Percentiles rank a stretch among this genome's conserved stretches.
These are phyloP conservation scores for Plasmodium sp. DNA, from an alignment of 169 alveolate genomes.

Conservation along the genomic window DNA sequence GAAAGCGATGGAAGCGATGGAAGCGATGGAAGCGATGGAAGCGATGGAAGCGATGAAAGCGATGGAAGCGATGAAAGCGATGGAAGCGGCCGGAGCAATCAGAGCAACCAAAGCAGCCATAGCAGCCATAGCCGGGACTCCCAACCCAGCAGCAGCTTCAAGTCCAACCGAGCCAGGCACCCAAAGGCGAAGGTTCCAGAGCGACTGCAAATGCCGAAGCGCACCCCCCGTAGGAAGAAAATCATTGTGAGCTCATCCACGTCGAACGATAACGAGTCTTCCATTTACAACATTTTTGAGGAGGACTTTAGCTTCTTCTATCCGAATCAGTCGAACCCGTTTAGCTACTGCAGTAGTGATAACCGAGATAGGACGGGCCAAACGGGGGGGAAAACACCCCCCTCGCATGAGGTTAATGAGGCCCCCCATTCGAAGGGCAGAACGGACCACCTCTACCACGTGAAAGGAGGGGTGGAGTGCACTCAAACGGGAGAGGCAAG, in stretches of 20 bases:
- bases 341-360: slow-evolving; percentile 2
- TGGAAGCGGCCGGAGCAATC: neutral
- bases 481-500: neutral
- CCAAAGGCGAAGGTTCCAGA: neutral
- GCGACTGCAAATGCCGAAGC: neutral
- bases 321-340: slow-evolving; percentile 6
- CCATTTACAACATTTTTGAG: neutral
- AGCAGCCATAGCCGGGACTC: neutral
- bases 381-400: neutral
- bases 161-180: neutral
- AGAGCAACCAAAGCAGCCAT: neutral
- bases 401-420: neutral
- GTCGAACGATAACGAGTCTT: slow-evolving; percentile 13
- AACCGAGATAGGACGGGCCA: neutral
- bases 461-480: neutral
- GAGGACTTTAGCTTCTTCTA: slow-evolving; percentile 24
- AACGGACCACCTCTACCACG: neutral
- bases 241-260: neutral
- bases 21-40: neutral
- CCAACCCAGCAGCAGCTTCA: neutral
- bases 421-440: neutral
- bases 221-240: neutral
- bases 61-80: neutral
- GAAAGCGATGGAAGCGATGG: neutral
- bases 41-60: neutral